Evolutionary conservation across 2,329 filamentous ascomycete genomes (phyloP), one percentile per base, ranked within the genome.

Genomic region (Colletotrichum plurivorum): DNA sequence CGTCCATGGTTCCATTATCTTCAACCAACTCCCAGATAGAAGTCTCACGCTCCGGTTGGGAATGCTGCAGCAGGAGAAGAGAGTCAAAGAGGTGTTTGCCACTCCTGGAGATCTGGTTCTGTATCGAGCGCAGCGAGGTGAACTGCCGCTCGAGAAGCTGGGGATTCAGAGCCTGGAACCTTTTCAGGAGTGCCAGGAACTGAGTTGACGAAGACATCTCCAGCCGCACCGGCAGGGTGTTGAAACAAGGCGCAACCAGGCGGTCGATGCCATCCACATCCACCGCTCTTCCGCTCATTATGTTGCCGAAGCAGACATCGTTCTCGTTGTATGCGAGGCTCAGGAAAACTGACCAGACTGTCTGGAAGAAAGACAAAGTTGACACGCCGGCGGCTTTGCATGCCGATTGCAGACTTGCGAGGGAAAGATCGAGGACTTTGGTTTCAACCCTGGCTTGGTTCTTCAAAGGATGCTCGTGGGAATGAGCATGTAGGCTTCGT

Each of bases 221-320:
- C 16, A 89, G 80, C 27, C 94, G 88, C 2, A 94, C 76, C 0
- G 95, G 94, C 13, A 97, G 80, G 0, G 95, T 97, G 76, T 97
- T 98, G 84, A 98, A 97, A 77, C 94, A 97, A 0, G 95, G 95
- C 0, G 93, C 94, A n/a, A 97, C 88, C 6, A 97, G 86, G 4
- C 85, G 83, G 45, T 95, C 90, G 12, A 95, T 83, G 0, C 87
- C 88, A 6, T 92, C 86, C 3, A 95, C 78, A 0, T 88, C 81
- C 10, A 93, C 76, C 0, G 90, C 91, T 8, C 95, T 89, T 1
- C 95, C 94, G 75, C 90, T 95, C 64, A 95, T 87, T 2, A 98
- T 91, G 73, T 94, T 96, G 0, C 95, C 95, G 75, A 98, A 97
- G 77, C 93, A 96, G 5, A 97, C 75, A 74, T 97, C 94, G 0